Conservation (phyloP, 805 yeast genomes). For the Metschnikowia amazonensis region DNA sequence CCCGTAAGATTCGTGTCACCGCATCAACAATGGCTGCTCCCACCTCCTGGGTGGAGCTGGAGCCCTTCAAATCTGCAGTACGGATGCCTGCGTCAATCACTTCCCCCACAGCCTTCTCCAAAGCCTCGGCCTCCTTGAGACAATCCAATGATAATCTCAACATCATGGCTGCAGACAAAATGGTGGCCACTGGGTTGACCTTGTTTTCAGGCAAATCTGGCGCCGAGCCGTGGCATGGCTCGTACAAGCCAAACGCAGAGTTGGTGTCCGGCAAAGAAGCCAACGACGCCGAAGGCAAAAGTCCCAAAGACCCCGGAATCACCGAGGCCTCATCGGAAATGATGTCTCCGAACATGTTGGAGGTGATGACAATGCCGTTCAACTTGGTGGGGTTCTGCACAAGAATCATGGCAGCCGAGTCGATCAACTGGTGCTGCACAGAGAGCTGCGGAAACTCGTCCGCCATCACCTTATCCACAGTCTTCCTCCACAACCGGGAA, state of each 20-base stretch:
- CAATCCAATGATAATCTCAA: constrained; percentile 82
- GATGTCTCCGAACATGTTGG: constrained; percentile 98
- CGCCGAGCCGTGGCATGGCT: constrained; percentile 98
- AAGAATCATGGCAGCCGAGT: constrained; percentile 97
- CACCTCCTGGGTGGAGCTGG: constrained; percentile 79
- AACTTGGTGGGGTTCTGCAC: constrained; percentile 86
- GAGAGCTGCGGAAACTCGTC: constrained; percentile 88
- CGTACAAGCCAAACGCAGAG: constrained; percentile 92
- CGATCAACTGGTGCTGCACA: constrained; percentile 91
- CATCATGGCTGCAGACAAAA: constrained; percentile 97
- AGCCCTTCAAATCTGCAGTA: constrained; percentile 90
- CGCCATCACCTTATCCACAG: constrained; percentile 78
- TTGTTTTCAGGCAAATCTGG: constrained; percentile 86
- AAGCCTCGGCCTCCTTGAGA: constrained; percentile 77
- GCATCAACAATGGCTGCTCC: constrained; percentile 89
- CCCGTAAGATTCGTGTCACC: constrained; percentile 51
- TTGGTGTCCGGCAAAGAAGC: constrained; percentile 96
- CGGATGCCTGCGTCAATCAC: constrained; percentile 81
- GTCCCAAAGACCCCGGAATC: constrained; percentile 95
- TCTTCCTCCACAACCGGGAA: constrained; percentile 93
- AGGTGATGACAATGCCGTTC: constrained; percentile 89
- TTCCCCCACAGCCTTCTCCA: constrained; percentile 81
- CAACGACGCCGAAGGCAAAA: constrained; percentile 92
- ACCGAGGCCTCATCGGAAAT: constrained; percentile 97
- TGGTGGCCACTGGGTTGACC: constrained; percentile 95